Base-by-base conservation (phyloP, 176 grass and related monocot species). In the Pharus latifolius region DNA sequence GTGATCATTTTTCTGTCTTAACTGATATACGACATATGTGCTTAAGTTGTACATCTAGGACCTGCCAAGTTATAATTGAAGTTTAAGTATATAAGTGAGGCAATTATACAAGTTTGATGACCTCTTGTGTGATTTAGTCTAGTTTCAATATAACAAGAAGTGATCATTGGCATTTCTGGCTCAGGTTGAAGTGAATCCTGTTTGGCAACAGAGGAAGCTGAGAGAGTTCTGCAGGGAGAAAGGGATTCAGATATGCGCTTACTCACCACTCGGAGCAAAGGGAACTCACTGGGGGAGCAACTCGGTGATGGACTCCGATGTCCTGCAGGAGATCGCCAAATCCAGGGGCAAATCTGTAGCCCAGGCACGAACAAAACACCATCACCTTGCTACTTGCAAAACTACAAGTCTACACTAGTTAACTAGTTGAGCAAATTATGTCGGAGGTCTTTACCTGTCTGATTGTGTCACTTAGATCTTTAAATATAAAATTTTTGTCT, bases 171-270 rank as follows among this genome's bases (percentile, higher is more conserved):
- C 6, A 27, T 35, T 43, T 0, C 11, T n/a, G 44, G 31, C 37
- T 16, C 76, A 96, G 91, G 91, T 96, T 7, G 91, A 96, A 37
- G 76, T 91, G 42, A 84, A 88, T 80, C 75, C 75, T 10, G 14
- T 91, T 72, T 96, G 91, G 91, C 88, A 96, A 70, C 88, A 91
- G 65, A 77, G 57, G 25, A 96, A 88, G 48, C 61, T 96, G 46
- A 76, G 84, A 70, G 84, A 80, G 53, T 83, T 96, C 22, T 96
- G 91, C 78, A 55, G 13, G 15, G 45, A 49, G 5, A 80, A 83
- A 16, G 77, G 74, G 33, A 88, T 91, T 63, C 84, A 96, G 76
- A 42, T 96, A 6, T 88, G 84, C 19, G 91, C 74, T 19, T 91
- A 96, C 54, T 88, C 84, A 35, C 91, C 84, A 1, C 63, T 91